phyloP scores from a whole-genome alignment of 1,284 basidiomycete species.

The Ceratobasidium papillatum region DNA sequence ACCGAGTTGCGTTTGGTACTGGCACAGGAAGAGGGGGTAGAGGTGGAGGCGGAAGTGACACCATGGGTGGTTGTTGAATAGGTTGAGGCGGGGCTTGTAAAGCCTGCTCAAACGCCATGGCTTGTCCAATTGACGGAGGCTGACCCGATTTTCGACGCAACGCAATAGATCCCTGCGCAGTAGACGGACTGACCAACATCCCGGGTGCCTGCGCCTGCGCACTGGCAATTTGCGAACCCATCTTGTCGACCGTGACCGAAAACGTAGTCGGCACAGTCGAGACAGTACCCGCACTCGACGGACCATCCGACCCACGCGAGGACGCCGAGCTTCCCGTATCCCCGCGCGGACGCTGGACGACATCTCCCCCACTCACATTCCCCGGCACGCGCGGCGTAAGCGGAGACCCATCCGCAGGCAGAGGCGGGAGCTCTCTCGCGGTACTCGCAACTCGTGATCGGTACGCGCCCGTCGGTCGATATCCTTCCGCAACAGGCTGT shows the following conservation, averaged over 20 bases:
- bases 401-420: constrained; percentile 19
- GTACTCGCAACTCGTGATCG: constrained; percentile 23
- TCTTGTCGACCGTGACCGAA: constrained; percentile 25
- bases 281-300: constrained; percentile 35
- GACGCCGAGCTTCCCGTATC: constrained; percentile 34
- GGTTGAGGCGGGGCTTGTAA: neutral
- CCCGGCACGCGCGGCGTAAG: constrained; percentile 26
- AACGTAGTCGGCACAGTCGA: constrained; percentile 31
- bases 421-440: constrained; percentile 27
- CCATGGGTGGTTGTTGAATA: neutral
- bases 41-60: constrained; percentile 27
- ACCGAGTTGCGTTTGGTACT: constrained; percentile 50
- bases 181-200: constrained; percentile 51
- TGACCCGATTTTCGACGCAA: constrained; percentile 61
- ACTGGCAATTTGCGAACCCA: neutral
- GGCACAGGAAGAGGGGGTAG: constrained; percentile 32
- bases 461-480: constrained; percentile 33
- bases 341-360: constrained; percentile 34
- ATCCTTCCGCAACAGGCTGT: constrained; percentile 35
- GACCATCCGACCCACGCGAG: constrained; percentile 26
- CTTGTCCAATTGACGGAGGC: constrained; percentile 34
- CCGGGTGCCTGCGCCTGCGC: neutral
- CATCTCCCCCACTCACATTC: neutral
- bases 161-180: constrained; percentile 70
- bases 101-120: constrained; percentile 20